phyloP scores from a whole-genome alignment of 1,139 yeast species.

The Tardiomyces blankii region DNA sequence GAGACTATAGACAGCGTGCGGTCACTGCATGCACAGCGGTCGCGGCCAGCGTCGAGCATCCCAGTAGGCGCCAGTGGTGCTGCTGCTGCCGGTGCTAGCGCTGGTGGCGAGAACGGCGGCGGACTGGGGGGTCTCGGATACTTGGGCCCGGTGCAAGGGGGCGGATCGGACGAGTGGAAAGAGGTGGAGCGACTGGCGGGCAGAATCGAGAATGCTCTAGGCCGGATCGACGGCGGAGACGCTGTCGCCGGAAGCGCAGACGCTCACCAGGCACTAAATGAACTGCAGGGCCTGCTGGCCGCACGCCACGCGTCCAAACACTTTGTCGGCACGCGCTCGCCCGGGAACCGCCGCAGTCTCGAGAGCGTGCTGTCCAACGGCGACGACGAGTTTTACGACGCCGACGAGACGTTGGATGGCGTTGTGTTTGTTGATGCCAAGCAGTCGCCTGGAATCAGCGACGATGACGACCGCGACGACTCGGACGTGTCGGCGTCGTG shows the following conservation, averaged over 20 bases:
- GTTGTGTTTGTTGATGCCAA: slow-evolving; percentile 15
- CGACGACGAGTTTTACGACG: slow-evolving; percentile 49
- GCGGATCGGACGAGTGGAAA: neutral
- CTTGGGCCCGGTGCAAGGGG: too few species aligned
- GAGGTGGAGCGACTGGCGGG: neutral
- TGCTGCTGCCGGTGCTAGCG: neutral
- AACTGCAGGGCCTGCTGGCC: neutral
- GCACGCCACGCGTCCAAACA: neutral
- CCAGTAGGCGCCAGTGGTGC: neutral
- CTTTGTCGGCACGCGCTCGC: neutral
- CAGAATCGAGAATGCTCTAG: neutral
- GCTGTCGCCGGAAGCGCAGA: neutral
- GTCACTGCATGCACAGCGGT: neutral
- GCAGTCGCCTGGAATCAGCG: slow-evolving; percentile 17
- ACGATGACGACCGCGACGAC: slow-evolving; percentile 10
- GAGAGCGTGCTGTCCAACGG: neutral
- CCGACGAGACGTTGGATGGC: slow-evolving; percentile 41
- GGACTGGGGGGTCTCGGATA: too few species aligned
- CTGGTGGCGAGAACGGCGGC: neutral
- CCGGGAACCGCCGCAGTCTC: neutral
- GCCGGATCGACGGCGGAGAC: neutral
- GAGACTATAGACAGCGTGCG: slow-evolving; percentile 46
- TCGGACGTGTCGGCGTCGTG: slow-evolving; percentile 12
- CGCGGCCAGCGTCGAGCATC: neutral
- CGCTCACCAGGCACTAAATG: neutral